Base-by-base conservation (phyloP, 2,329 filamentous ascomycete species). In the Elsinoe batatas region DNA sequence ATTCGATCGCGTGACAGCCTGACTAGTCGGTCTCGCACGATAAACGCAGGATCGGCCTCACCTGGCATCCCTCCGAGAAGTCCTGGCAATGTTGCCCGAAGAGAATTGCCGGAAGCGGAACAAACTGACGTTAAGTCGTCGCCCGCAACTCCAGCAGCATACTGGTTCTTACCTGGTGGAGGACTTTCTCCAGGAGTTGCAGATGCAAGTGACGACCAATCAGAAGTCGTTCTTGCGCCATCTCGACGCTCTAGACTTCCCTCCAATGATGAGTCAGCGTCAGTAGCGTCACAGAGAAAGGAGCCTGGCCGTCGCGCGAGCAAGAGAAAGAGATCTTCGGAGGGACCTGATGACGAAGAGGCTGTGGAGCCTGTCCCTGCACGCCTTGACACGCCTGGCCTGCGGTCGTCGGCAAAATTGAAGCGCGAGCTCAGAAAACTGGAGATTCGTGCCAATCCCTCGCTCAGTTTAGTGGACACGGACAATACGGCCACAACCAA, bases 391-490 rank as follows among this genome's bases (percentile, higher is more conserved):
- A 36, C 33, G 11, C 10, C 33, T 7, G 20, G 15, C 20, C 11
- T 10, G 15, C 51, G 37, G 12, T 33, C 36, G 2, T 11, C 40
- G 8, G 26, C 53, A 3, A 55, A 55, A 35, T 6, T 55, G 10
- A 20, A 32, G n/a, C 18, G 53, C n/a, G 53, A 55, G 26, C 38
- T 55, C 7, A 40, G 53, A 6, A 44, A 47, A 17, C 13, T 55
- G 20, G 32, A 55, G n/a, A 55, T 55, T 10, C 37, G 32, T 37
- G 53, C 53, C 38, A 55, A 55, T 15, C 53, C 53, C 10, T 12
- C 53, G 22, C 18, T 55, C n/a, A 42, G 15, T 8, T 13, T 37
- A 15, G n/a, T 8, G 40, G 18, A 20, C 18, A 8, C 15, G 6
- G 36, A 53, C 18, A 22, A 1, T 11, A 30, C 26, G 26, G 26